A percentile compares a stretch with the other conserved stretches of the same genome.
Conservation (phyloP, 768 basidiomycete species). For the Macrolepiota fuliginosa region DNA sequence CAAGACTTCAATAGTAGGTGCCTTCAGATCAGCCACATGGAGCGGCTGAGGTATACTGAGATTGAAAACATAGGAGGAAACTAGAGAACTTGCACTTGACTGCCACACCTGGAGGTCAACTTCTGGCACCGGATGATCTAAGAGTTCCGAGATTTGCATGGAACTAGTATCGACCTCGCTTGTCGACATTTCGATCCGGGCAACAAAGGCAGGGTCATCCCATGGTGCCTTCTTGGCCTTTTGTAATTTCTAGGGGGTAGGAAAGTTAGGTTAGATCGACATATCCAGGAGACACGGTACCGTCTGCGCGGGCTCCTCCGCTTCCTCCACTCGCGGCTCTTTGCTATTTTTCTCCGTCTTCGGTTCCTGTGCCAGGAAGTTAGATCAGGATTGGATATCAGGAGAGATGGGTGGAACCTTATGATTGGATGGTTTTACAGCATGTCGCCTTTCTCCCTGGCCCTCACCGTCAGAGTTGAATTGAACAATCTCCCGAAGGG, state of each 20-base stretch:
- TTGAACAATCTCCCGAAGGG: slow-evolving; percentile 1
- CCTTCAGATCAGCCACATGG: not conserved
- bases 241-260: slow-evolving; percentile 11
- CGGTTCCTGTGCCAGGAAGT: not conserved
- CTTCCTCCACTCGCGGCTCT: not conserved
- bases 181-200: slow-evolving; percentile 11
- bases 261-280: not conserved
- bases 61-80: not conserved
- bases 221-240: slow-evolving; percentile 30
- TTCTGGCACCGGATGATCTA: slow-evolving; percentile 13
- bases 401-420: not conserved
- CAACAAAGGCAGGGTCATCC: slow-evolving; percentile 22
- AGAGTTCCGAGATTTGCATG: slow-evolving; percentile 1
- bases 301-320: not conserved
- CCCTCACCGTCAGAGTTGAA: slow-evolving; percentile 28
- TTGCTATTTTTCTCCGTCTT: not conserved
- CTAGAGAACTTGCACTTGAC: not conserved
- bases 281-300: not conserved
- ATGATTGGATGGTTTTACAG: slow-evolving; percentile 12
- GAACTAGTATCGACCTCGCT: not conserved
- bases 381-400: not conserved
- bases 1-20: not conserved
- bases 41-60: not conserved
- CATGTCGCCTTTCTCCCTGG: not conserved
- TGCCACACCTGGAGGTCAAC: slow-evolving; percentile 29